These are phyloP conservation scores for Plasmodium malariae DNA, from an alignment of 169 alveolate genomes.

Conservation along the genomic window DNA sequence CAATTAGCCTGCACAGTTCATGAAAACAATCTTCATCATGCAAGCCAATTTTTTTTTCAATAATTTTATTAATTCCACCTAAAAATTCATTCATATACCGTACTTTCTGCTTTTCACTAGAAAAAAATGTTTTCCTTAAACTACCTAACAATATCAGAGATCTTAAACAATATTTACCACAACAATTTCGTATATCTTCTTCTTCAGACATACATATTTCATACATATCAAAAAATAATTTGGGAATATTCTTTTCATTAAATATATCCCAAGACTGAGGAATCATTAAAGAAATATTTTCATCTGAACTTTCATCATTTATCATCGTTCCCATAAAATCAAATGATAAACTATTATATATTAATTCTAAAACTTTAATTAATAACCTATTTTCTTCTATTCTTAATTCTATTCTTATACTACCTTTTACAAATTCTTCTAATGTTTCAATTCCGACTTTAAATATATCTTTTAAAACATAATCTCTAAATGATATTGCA, in stretches of 20 bases:
- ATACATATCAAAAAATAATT: conserved; percentile 87
- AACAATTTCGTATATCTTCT: conserved; percentile 78
- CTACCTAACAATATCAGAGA: conserved; percentile 92
- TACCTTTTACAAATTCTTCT: conserved; percentile 75
- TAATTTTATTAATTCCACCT: conserved; percentile 91
- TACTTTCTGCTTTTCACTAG: conserved; percentile 89
- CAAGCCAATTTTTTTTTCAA: conserved; percentile 91
- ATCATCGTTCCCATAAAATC: conserved; percentile 95
- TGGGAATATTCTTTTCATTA: conserved; percentile 90
- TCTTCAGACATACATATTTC: conserved; percentile 77
- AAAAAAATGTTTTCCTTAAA: conserved; percentile 92
- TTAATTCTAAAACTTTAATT: conserved; percentile 92
- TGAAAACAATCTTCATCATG: conserved; percentile 92
- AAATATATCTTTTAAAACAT: conserved; percentile 91
- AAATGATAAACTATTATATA: conserved; percentile 91
- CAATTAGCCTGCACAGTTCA: conserved; percentile 93
- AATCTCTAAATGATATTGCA: conserved; percentile 94
- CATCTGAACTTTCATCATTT: conserved; percentile 96
- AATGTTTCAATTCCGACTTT: conserved; percentile 85
- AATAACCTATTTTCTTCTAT: conserved; percentile 76
- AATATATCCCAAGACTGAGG: conserved; percentile 94
- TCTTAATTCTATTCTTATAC: conserved; percentile 67
- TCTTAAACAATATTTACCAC: conserved; percentile 90
- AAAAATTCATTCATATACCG: conserved; percentile 89
- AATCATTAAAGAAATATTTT: conserved; percentile 94